These are phyloP conservation scores for Beauveria sp. DNA, from an alignment of 2,329 filamentous ascomycete species.

Conservation along the genomic window DNA sequence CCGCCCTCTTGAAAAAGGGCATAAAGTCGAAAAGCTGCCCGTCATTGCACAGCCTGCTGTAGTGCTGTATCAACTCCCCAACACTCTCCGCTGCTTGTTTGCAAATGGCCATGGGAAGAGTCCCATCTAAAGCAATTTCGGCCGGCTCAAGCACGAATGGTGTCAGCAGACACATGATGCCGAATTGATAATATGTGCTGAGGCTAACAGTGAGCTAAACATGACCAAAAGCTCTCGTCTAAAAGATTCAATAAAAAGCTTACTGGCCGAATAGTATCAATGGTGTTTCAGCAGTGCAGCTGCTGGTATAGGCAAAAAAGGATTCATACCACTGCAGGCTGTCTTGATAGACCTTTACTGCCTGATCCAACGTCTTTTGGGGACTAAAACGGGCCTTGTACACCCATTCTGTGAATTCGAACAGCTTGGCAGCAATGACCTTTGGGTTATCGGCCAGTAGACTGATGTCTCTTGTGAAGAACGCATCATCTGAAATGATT, in stretches of 20 bases:
- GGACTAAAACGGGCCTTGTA: background rate
- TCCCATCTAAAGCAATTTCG: background rate
- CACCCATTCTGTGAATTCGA: conserved; percentile 5
- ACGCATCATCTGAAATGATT: background rate
- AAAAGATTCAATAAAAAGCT: background rate
- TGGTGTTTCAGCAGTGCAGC: background rate
- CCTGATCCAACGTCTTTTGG: background rate
- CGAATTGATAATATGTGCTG: conserved; percentile 3
- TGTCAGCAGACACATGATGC: conserved; percentile 2
- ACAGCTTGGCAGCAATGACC: background rate
- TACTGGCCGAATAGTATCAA: conserved; percentile 4
- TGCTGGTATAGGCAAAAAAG: conserved; percentile 3
- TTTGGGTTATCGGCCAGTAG: background rate
- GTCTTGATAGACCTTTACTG: background rate
- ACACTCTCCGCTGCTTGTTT: background rate
- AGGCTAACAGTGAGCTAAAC: background rate
- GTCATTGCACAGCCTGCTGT: background rate
- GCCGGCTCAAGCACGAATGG: background rate
- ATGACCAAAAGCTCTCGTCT: background rate
- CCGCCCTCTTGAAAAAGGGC: background rate
- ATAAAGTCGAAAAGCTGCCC: background rate
- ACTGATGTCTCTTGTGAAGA: background rate
- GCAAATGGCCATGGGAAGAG: background rate
- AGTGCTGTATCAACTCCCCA: background rate
- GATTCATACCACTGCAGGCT: conserved; percentile 2